phyloP scores from a whole-genome alignment of 495 filamentous ascomycete species.

The Platismatia glauca region DNA sequence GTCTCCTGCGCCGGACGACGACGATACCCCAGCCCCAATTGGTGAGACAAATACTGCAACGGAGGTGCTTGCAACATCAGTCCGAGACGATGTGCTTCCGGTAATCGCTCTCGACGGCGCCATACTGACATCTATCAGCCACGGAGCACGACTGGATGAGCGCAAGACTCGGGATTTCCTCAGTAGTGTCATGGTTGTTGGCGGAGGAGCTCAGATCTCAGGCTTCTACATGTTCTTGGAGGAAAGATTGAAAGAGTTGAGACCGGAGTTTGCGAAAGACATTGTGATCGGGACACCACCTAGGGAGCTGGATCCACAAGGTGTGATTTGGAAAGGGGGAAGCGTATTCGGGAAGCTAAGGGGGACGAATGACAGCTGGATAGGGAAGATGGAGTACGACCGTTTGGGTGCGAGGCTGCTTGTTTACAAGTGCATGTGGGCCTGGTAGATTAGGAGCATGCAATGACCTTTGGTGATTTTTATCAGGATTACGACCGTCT shows the following conservation, averaged over 20 bases:
- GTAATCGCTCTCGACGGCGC: slow-evolving; percentile 77
- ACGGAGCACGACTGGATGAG: slow-evolving; percentile 81
- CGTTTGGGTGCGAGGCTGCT: slow-evolving; percentile 69
- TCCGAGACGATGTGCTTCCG: slow-evolving; percentile 76
- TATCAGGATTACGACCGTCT: too few species aligned
- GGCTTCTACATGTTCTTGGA: slow-evolving; percentile 71
- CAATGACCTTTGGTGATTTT: background rate
- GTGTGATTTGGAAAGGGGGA: slow-evolving; percentile 94
- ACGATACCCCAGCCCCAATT: slow-evolving; percentile 55
- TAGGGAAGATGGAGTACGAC: slow-evolving; percentile 80
- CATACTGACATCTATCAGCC: slow-evolving; percentile 76
- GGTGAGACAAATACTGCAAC: slow-evolving; percentile 29
- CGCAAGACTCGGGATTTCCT: slow-evolving; percentile 87
- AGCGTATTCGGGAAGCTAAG: slow-evolving; percentile 92
- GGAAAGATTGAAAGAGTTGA: slow-evolving; percentile 59
- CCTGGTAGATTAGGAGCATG: slow-evolving; percentile 35
- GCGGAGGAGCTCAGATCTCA: slow-evolving; percentile 74
- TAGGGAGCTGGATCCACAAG: slow-evolving; percentile 85
- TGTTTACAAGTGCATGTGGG: slow-evolving; percentile 84
- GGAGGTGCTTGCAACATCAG: slow-evolving; percentile 41
- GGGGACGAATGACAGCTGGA: slow-evolving; percentile 87
- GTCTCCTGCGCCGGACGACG: slow-evolving; percentile 72
- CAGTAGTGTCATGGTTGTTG: slow-evolving; percentile 90
- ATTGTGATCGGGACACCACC: slow-evolving; percentile 85
- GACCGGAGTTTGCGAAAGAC: slow-evolving; percentile 65